Percentiles rank a stretch among this genome's conserved stretches.
Evolutionary conservation across 163 green algal species (phyloP).

Genomic region (Coccomyxa subellipsoidea): DNA sequence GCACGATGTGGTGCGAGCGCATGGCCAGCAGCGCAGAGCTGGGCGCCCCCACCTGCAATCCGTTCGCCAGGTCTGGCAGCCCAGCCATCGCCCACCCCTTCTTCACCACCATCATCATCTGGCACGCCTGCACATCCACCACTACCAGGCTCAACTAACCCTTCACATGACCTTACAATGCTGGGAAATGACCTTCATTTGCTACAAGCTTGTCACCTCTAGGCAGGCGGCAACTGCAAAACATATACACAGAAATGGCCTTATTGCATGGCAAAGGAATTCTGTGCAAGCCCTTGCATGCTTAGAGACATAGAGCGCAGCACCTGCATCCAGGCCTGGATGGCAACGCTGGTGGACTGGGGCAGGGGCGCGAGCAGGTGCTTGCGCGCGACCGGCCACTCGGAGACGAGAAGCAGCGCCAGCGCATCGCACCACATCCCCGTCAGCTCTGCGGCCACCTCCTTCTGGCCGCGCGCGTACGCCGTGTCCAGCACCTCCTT

Average conservation of each 20-base stretch:
- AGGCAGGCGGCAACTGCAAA: too few relatives aligned
- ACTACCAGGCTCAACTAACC: too few relatives aligned
- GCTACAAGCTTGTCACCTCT: too few relatives aligned
- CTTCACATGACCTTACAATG: too few relatives aligned
- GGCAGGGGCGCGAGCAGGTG: constrained; percentile 21
- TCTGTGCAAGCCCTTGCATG: too few relatives aligned
- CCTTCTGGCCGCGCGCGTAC: constrained; percentile 11
- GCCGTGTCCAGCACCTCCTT: constrained; percentile 35
- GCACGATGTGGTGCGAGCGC: constrained; percentile 47
- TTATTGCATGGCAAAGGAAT: too few relatives aligned
- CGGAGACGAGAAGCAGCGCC: constrained; percentile 41
- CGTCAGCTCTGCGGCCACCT: constrained; percentile 39
- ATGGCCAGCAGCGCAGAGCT: constrained; percentile 31
- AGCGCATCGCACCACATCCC: constrained; percentile 71
- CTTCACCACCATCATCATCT: background rate
- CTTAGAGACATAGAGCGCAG: too few relatives aligned
- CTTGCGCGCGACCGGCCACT: constrained; percentile 49
- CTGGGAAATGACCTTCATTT: too few relatives aligned
- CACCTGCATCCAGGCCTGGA: constrained; percentile 44
- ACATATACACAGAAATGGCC: too few relatives aligned
- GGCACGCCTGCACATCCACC: background rate
- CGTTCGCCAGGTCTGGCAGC: background rate
- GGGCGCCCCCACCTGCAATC: background rate
- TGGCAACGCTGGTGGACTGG: constrained; percentile 34
- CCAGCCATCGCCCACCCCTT: background rate